Conservation (phyloP, 331 rosid genomes). For the Arachis monticola region DNA sequence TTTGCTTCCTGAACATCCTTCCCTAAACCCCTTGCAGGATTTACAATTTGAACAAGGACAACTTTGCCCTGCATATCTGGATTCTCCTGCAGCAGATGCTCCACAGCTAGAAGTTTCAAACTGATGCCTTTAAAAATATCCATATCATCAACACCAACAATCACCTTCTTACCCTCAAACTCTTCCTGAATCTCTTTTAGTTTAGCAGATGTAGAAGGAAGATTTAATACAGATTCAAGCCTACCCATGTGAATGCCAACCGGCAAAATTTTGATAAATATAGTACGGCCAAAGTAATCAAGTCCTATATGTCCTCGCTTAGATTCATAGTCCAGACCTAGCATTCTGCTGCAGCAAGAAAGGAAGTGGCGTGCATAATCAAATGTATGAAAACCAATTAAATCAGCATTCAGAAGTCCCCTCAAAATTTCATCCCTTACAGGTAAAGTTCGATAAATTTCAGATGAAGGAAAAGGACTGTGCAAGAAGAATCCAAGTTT, state of each 20-base stretch:
- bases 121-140: conserved; percentile 98
- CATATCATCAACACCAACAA: conserved; percentile 98
- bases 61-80: conserved; percentile 70
- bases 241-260: conserved; percentile 97
- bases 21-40: conserved; percentile 97
- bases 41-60: conserved; percentile 90
- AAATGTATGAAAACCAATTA: conserved; percentile 95
- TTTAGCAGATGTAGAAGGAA: conserved; percentile 69
- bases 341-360: conserved; percentile 99
- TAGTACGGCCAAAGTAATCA: conserved; percentile 94
- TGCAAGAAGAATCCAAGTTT: conserved; percentile 95
- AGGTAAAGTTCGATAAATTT: conserved; percentile 92
- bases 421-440: conserved; percentile 91
- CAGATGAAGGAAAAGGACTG: conserved; percentile 97
- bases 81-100: conserved; percentile 85
- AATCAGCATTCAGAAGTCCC: conserved; percentile 88
- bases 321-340: conserved; percentile 96
- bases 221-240: conserved; percentile 85
- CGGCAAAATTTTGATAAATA: conserved; percentile 87
- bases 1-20: conserved; percentile 93
- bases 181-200: conserved; percentile 79
- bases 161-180: conserved; percentile 74
- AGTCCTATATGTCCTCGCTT: conserved; percentile 97
- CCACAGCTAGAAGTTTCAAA: conserved; percentile 85
- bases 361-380: conserved; percentile 99